Conservation (phyloP, 2,329 filamentous ascomycete species). For the Colletotrichum viniferum region DNA sequence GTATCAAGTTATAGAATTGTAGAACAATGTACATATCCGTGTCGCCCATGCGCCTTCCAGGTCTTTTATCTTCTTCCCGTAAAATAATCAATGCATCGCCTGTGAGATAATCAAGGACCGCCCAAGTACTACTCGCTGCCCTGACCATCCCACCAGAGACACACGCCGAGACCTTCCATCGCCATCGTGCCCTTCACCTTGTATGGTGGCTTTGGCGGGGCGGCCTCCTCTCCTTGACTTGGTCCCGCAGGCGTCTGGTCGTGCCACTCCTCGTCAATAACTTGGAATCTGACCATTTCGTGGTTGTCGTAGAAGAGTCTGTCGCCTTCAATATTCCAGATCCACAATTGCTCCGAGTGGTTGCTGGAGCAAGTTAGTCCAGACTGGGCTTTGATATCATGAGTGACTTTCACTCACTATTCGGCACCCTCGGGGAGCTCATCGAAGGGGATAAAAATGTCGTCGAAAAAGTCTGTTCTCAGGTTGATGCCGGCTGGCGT, state of each 20-base stretch:
- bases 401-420: conserved; percentile 62
- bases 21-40: conserved; percentile 5
- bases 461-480: conserved; percentile 90
- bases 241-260: conserved; percentile 81
- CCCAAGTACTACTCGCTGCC: conserved; percentile 4
- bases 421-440: conserved; percentile 77
- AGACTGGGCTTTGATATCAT: background rate
- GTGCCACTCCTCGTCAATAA: conserved; percentile 88
- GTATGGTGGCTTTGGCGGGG: conserved; percentile 72
- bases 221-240: conserved; percentile 63
- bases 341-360: conserved; percentile 78
- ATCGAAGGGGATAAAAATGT: conserved; percentile 80
- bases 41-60: background rate
- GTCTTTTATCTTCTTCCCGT: background rate
- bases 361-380: conserved; percentile 55
- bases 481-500: conserved; percentile 77
- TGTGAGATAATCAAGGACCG: background rate
- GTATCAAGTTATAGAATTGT: conserved; percentile 43
- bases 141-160: conserved; percentile 64
- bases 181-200: conserved; percentile 70
- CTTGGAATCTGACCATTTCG: conserved; percentile 85
- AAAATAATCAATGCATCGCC: background rate
- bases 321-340: conserved; percentile 78
- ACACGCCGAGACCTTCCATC: conserved; percentile 64
- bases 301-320: conserved; percentile 87